Conservation (phyloP, 2,329 filamentous ascomycete species). For the Exserohilum turcica region DNA sequence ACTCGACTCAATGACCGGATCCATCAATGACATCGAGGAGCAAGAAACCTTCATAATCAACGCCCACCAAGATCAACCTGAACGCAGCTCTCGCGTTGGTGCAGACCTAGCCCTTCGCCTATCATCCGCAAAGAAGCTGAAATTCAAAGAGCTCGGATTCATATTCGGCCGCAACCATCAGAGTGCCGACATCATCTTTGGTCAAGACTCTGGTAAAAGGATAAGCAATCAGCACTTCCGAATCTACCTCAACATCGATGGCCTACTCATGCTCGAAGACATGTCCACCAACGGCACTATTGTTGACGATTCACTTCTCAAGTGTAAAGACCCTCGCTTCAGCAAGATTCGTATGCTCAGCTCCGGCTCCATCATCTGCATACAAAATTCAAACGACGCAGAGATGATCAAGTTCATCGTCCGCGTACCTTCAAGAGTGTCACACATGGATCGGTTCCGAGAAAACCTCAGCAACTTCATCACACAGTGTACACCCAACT, state of each 20-base stretch:
- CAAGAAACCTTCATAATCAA: constrained; percentile 58
- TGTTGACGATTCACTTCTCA: constrained; percentile 75
- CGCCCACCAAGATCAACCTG: constrained; percentile 26
- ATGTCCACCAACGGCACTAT: constrained; percentile 94
- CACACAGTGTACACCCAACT: constrained; percentile 34
- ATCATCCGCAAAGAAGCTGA: constrained; percentile 66
- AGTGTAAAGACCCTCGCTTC: constrained; percentile 49
- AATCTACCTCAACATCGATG: constrained; percentile 86
- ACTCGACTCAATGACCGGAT: constrained; percentile 46
- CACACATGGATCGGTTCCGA: constrained; percentile 69
- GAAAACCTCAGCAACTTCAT: constrained; percentile 74
- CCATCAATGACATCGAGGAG: constrained; percentile 47
- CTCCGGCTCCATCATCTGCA: constrained; percentile 73
- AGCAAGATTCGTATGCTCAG: constrained; percentile 67
- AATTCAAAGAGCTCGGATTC: constrained; percentile 74
- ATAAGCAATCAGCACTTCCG: constrained; percentile 97
- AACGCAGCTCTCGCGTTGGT: constrained; percentile 27
- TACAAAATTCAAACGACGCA: constrained; percentile 59
- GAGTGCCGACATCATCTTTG: constrained; percentile 74
- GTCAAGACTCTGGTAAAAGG: constrained; percentile 67
- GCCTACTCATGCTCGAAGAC: constrained; percentile 89
- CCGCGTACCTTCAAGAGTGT: constrained; percentile 75
- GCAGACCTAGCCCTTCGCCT: constrained; percentile 78
- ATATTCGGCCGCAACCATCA: constrained; percentile 78
- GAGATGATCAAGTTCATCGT: constrained; percentile 82